Evolutionary conservation across 768 basidiomycete species (phyloP).

Genomic region (Lentinus tigrinus): DNA sequence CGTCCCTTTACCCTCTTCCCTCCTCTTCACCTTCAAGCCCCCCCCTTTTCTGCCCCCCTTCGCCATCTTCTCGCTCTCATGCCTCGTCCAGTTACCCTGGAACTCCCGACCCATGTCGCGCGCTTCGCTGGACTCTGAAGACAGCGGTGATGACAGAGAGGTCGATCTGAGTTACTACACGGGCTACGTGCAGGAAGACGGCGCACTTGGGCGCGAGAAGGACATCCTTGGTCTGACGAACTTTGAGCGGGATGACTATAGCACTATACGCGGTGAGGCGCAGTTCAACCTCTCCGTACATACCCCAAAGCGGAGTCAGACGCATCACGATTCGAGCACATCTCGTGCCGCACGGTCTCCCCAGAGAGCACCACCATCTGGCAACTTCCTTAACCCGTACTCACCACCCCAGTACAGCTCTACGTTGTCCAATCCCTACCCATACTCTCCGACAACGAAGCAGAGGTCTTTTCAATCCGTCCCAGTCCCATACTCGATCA

Average conservation of each 20-base stretch:
- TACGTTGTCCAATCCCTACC: slow-evolving; percentile 56
- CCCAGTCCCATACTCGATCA: slow-evolving; percentile 52
- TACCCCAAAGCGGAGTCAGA: slow-evolving; percentile 61
- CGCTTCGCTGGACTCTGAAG: slow-evolving; percentile 26
- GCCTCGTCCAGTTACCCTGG: slow-evolving; percentile 62
- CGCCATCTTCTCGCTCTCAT: slow-evolving; percentile 65
- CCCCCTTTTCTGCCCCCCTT: no score
- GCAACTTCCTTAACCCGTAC: slow-evolving; percentile 66
- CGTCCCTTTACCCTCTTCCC: slow-evolving; percentile 74
- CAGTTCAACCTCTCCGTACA: slow-evolving; percentile 50
- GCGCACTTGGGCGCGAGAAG: slow-evolving; percentile 41
- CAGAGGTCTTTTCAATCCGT: slow-evolving; percentile 46
- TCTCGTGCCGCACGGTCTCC: slow-evolving; percentile 59
- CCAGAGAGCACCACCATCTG: slow-evolving; percentile 49
- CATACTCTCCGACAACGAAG: slow-evolving; percentile 39
- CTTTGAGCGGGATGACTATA: slow-evolving; percentile 74
- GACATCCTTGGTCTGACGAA: slow-evolving; percentile 68
- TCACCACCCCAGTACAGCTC: slow-evolving; percentile 65
- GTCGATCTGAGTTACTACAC: slow-evolving; percentile 45
- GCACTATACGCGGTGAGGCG: slow-evolving; percentile 55
- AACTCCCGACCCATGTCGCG: slow-evolving; percentile 11
- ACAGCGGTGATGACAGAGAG: slow-evolving; percentile 35
- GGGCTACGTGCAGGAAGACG: slow-evolving; percentile 35
- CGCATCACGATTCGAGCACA: slow-evolving; percentile 51
- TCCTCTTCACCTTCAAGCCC: slow-evolving; percentile 66